phyloP scores from a whole-genome alignment of 805 yeast genomes.

The Schwanniomyces occidentalis region DNA sequence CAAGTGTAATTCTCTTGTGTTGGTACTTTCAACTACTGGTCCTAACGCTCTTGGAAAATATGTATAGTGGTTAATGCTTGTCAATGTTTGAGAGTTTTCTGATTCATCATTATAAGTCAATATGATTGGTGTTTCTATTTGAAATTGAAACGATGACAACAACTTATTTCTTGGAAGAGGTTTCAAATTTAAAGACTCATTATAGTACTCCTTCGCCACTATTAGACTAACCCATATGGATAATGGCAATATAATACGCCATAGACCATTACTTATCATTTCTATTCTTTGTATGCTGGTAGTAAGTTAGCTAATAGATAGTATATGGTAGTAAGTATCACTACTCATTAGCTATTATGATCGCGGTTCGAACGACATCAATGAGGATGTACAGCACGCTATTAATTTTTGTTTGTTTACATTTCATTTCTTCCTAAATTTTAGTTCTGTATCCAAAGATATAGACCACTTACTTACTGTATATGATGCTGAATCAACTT shows the following conservation, averaged over 20 bases:
- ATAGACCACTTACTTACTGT: no score
- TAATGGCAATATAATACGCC: no score
- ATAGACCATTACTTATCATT: no score
- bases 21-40: slow-evolving; percentile 66
- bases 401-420: slow-evolving; percentile 1
- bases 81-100: not conserved
- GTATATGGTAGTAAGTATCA: no score
- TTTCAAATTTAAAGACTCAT: slow-evolving; percentile 59
- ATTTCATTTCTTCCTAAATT: not conserved
- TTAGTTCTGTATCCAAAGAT: no score
- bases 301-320: no score
- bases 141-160: slow-evolving; percentile 70
- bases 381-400: slow-evolving; percentile 1
- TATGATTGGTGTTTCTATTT: slow-evolving; percentile 49
- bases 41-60: slow-evolving; percentile 81
- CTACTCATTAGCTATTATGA: no score
- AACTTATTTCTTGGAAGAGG: slow-evolving; percentile 76
- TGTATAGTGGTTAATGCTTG: slow-evolving; percentile 47
- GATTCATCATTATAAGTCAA: slow-evolving; percentile 17
- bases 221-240: no score
- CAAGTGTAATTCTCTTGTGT: slow-evolving; percentile 74
- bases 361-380: slow-evolving; percentile 1
- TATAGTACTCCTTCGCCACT: slow-evolving; percentile 33
- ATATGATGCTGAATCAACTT: not conserved
- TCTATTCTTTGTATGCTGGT: no score